Conservation (phyloP, 768 basidiomycete species). For the Auricularia cornea region DNA sequence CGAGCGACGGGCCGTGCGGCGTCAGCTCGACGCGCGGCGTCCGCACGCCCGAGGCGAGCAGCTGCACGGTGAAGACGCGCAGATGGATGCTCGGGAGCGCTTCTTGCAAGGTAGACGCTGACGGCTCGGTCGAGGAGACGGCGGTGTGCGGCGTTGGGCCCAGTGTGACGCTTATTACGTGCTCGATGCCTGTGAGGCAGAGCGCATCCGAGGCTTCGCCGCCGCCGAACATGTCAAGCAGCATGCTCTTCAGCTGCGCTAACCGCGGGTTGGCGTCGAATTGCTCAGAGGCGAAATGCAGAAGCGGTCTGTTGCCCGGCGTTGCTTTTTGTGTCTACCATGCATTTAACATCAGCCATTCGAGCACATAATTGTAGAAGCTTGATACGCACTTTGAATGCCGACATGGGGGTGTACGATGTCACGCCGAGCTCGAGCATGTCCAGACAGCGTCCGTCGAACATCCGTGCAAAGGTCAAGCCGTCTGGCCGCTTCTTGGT, state of each 20-base stretch:
- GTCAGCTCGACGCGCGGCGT: constrained; percentile 74
- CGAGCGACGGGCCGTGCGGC: constrained; percentile 88
- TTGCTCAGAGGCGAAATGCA: constrained; percentile 92
- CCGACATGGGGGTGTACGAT: constrained; percentile 64
- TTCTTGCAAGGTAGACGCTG: constrained; percentile 8
- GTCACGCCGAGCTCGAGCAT: constrained; percentile 94
- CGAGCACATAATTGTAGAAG: neutral
- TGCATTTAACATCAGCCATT: neutral
- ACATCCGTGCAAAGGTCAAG: constrained; percentile 79
- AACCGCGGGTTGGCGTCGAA: constrained; percentile 94
- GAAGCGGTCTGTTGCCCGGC: constrained; percentile 80
- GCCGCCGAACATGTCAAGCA: constrained; percentile 82
- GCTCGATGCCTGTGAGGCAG: constrained; percentile 74
- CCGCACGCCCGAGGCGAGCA: constrained; percentile 69
- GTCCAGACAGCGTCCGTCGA: constrained; percentile 77
- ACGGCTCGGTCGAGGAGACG: constrained; percentile 21
- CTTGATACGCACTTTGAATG: constrained; percentile 78
- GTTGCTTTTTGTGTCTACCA: constrained; percentile 78
- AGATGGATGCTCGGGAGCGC: constrained; percentile 78
- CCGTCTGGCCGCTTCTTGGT: constrained; percentile 92
- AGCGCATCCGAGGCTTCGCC: constrained; percentile 78
- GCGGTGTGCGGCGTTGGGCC: constrained; percentile 52
- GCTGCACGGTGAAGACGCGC: constrained; percentile 70
- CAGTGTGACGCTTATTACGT: constrained; percentile 76
- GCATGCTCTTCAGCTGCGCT: constrained; percentile 82